Percentiles rank a stretch among this genome's conserved stretches.
These are phyloP conservation scores for Wallacemonas sp. DNA, from an alignment of 208 protist species.

Conservation along the genomic window DNA sequence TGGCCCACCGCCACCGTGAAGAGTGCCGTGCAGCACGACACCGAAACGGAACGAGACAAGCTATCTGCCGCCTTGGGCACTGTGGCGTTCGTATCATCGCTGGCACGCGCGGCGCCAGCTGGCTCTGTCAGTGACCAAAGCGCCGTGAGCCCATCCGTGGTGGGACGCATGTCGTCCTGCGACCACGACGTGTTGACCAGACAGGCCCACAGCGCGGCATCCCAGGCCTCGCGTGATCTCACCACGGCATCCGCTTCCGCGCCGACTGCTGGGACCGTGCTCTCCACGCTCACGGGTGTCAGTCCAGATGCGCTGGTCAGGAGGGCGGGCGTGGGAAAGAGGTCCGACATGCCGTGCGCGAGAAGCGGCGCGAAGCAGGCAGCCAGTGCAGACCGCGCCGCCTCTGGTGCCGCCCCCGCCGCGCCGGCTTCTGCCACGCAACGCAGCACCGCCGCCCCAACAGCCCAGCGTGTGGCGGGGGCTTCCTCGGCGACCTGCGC, in stretches of 20 bases:
- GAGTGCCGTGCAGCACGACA: not conserved
- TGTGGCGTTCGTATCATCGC: no score
- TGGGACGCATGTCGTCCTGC: conserved; percentile 6
- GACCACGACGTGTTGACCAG: not conserved
- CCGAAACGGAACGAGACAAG: not conserved
- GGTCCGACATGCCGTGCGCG: not conserved
- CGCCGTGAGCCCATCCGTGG: not conserved
- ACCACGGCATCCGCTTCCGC: not conserved
- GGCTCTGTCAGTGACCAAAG: not conserved
- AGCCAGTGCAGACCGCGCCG: not conserved
- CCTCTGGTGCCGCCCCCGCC: not conserved
- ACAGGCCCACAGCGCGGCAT: not conserved
- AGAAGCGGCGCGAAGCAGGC: not conserved
- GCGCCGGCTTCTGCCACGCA: conserved; percentile 5
- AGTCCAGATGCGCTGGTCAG: not conserved
- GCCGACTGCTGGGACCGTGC: not conserved
- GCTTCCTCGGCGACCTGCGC: not conserved
- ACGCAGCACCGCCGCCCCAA: conserved; percentile 1
- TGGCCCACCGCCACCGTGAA: not conserved
- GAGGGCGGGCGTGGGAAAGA: not conserved
- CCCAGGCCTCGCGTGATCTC: not conserved
- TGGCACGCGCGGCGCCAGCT: not conserved
- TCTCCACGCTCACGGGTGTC: not conserved
- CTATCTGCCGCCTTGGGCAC: not conserved
- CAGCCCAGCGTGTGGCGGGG: not conserved